Evolutionary conservation across 352 stramenopile species (phyloP), one percentile per base, ranked within the genome.

Genomic region (Pythium chondricola): DNA sequence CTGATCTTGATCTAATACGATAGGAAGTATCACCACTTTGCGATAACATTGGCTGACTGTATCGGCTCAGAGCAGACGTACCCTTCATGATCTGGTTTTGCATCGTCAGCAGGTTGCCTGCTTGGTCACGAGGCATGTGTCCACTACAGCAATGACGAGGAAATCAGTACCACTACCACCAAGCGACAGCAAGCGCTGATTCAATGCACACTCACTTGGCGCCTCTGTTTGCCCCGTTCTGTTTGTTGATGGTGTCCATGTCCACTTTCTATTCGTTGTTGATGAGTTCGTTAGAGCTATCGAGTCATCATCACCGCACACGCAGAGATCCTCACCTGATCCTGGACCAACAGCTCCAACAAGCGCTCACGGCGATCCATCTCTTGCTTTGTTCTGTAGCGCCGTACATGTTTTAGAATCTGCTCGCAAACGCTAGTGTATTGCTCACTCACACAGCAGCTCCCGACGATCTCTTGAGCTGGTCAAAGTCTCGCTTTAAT

Each of bases 11-110:
- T 94, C 83, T 86, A 40, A 16, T 6, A 35, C 4, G 25, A 9
- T n/a, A 37, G 8, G 7, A 33, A 38, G 31, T 14, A 46, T 3
- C 4, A 32, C 24, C 29, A 33, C 29, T 8, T 33, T n/a, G n/a
- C n/a, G n/a, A n/a, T n/a, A n/a, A n/a, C n/a, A n/a, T n/a, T n/a
- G n/a, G n/a, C n/a, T n/a, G n/a, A n/a, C n/a, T n/a, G n/a, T n/a
- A n/a, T n/a, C n/a, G n/a, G n/a, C n/a, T n/a, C n/a, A n/a, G n/a
- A n/a, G n/a, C n/a, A n/a, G n/a, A n/a, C 46, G 0, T 4, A 81
- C 74, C 71, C 67, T 90, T 91, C 80, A 94, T 94, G 41, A 94
- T 92, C 65, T 92, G 78, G 56, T 89, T 94, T 51, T 94, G 83
- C 71, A 94, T 89, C 38, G 70, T 76, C 18, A 94, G 55, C 48